phyloP scores from a whole-genome alignment of 352 stramenopile species.

The Blastocystis sp. region DNA sequence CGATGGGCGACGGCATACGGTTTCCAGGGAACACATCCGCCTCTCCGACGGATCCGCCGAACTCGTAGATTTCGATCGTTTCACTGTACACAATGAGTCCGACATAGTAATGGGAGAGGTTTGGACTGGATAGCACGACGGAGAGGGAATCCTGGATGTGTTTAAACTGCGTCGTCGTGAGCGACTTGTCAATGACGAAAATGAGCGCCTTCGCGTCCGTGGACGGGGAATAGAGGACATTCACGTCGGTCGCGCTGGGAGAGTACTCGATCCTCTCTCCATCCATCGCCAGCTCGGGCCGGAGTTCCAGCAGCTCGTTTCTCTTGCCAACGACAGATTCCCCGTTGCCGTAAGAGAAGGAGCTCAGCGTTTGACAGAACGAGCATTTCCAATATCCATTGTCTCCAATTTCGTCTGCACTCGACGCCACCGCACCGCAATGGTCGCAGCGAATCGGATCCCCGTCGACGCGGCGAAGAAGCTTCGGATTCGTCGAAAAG shows the following conservation, averaged over 20 bases:
- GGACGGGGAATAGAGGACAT: slow-evolving; percentile 11
- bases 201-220: background rate
- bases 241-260: background rate
- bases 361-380: slow-evolving; percentile 11
- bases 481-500: background rate
- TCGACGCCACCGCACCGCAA: background rate
- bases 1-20: background rate
- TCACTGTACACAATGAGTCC: slow-evolving; percentile 49
- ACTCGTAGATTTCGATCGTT: slow-evolving; percentile 55
- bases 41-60: background rate
- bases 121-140: background rate
- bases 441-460: slow-evolving; percentile 5
- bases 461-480: background rate
- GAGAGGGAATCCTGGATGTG: slow-evolving; percentile 6
- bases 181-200: slow-evolving; percentile 37
- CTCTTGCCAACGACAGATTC: background rate
- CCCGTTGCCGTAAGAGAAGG: background rate
- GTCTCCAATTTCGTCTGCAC: background rate
- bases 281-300: background rate
- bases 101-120: slow-evolving; percentile 15
- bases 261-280: background rate
- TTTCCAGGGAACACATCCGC: background rate
- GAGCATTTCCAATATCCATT: slow-evolving; percentile 16
- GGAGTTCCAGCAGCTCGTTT: background rate
- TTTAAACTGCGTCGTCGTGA: background rate